Evolutionary conservation across 2,329 filamentous ascomycete genomes (phyloP).

Genomic region (Pseudogymnoascus sp.): DNA sequence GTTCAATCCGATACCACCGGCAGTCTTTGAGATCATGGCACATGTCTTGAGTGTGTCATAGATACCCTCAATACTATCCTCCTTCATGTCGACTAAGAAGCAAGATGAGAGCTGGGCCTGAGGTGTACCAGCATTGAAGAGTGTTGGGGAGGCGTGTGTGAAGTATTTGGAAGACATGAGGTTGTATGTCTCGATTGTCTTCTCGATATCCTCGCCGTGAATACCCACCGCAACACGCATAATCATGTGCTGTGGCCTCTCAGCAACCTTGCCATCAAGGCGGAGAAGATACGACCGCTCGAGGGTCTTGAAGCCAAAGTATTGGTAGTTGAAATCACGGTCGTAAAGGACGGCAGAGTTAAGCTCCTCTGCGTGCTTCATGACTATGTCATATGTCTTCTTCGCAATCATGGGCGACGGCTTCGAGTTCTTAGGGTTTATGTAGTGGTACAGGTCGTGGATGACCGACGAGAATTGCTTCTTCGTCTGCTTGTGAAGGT

Average conservation of each 20-base stretch:
- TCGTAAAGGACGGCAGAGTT: constrained; percentile 99
- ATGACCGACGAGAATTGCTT: constrained; percentile 98
- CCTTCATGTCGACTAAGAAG: constrained; percentile 99
- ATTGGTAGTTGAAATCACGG: constrained; percentile 99
- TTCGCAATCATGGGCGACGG: constrained; percentile 91
- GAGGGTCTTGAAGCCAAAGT: constrained; percentile 98
- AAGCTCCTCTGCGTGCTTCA: constrained; percentile 92
- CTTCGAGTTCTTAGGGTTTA: constrained; percentile 85
- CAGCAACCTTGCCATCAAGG: constrained; percentile 89
- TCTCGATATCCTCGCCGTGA: constrained; percentile 90
- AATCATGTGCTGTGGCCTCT: constrained; percentile 98
- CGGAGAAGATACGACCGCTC: constrained; percentile 96
- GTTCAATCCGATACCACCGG: constrained; percentile 94
- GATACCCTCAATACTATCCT: constrained; percentile 98
- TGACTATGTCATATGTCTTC: constrained; percentile 82
- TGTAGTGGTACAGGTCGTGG: constrained; percentile 86
- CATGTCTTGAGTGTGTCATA: constrained; percentile 99
- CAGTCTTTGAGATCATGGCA: constrained; percentile 99
- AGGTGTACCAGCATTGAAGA: constrained; percentile 96
- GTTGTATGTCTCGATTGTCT: constrained; percentile 94
- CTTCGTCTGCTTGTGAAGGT: constrained; percentile 99
- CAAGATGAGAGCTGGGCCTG: constrained; percentile 93
- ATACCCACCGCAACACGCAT: constrained; percentile 98
- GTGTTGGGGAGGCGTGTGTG: constrained; percentile 93
- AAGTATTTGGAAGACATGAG: constrained; percentile 99